phyloP scores from a whole-genome alignment of 441 rosid species.

The Iberis amara region DNA sequence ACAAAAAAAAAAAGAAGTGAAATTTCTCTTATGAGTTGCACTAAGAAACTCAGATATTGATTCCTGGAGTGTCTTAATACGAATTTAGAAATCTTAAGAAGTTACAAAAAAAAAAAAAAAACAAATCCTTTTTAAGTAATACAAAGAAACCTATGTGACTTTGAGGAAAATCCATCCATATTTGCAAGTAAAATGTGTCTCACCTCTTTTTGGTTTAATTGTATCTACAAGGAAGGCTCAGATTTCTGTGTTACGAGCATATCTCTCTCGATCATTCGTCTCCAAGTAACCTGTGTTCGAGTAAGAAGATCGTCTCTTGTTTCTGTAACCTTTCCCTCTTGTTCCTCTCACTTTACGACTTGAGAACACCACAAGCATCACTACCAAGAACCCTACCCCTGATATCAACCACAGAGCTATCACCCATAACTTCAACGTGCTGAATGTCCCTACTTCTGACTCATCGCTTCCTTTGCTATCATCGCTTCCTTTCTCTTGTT shows the following conservation, averaged over 20 bases:
- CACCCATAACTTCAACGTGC: constrained; percentile 69
- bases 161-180: constrained; percentile 3
- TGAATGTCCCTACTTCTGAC: constrained; percentile 47
- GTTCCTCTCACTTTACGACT: constrained; percentile 51
- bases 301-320: constrained; percentile 53
- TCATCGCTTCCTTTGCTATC: constrained; percentile 33
- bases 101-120: not conserved
- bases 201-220: not conserved
- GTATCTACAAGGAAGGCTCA: constrained; percentile 25
- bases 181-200: constrained; percentile 9
- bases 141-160: constrained; percentile 25
- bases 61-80: no score
- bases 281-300: constrained; percentile 37
- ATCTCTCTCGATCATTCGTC: constrained; percentile 39
- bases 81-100: no score
- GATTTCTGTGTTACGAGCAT: constrained; percentile 25
- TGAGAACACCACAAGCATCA: constrained; percentile 51
- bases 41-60: no score
- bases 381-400: constrained; percentile 62
- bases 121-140: constrained; percentile 2
- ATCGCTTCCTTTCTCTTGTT: constrained; percentile 23
- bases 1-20: no score
- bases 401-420: constrained; percentile 65
- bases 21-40: no score
- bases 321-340: constrained; percentile 58